These are phyloP conservation scores for Filobasidium wieringae DNA, from an alignment of 768 basidiomycete species.

Conservation along the genomic window DNA sequence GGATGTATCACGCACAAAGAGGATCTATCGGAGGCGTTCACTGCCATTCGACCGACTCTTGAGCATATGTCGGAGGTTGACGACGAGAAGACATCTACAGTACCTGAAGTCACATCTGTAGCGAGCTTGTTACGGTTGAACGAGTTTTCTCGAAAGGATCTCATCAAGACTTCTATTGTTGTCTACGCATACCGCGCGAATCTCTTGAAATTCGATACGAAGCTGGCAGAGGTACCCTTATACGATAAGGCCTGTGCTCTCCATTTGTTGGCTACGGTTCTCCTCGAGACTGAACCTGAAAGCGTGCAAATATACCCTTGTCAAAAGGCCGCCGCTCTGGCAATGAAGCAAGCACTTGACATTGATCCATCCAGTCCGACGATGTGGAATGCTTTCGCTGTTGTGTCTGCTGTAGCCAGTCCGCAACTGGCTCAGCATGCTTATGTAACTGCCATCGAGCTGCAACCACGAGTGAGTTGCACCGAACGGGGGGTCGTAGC, in stretches of 20 bases:
- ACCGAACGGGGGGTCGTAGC: not conserved
- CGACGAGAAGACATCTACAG: constrained; percentile 3
- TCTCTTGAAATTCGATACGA: constrained; percentile 31
- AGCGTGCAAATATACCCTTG: constrained; percentile 10
- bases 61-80: constrained; percentile 12
- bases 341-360: constrained; percentile 58
- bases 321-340: constrained; percentile 30
- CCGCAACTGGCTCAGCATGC: constrained; percentile 77
- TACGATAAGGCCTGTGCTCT: constrained; percentile 34
- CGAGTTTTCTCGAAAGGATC: constrained; percentile 13
- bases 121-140: constrained; percentile 15
- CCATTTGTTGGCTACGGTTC: constrained; percentile 18
- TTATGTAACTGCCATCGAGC: constrained; percentile 75
- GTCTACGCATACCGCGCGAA: constrained; percentile 37
- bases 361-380: constrained; percentile 57
- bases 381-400: constrained; percentile 76
- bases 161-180: constrained; percentile 27
- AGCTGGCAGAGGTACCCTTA: constrained; percentile 26
- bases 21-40: constrained; percentile 19
- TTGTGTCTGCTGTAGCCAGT: constrained; percentile 54
- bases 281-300: not conserved
- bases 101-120: constrained; percentile 24
- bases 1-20: constrained; percentile 44
- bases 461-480: constrained; percentile 60
- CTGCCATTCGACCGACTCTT: constrained; percentile 22